phyloP scores from a whole-genome alignment of 1,139 yeast species.

The Protomyces pachydermus region DNA sequence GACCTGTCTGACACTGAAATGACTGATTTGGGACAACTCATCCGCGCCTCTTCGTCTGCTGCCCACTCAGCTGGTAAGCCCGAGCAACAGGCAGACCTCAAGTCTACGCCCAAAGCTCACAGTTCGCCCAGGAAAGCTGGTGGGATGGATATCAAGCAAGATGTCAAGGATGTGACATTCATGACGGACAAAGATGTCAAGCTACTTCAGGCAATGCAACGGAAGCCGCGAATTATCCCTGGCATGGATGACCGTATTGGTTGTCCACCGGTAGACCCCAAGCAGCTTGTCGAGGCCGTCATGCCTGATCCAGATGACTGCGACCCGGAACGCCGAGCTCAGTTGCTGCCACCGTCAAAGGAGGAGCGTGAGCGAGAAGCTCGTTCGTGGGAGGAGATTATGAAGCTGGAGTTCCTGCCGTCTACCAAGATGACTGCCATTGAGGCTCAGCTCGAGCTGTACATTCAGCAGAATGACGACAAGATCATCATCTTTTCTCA shows the following conservation, averaged over 20 bases:
- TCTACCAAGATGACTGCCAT: slow-evolving; percentile 94
- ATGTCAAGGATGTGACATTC: neutral
- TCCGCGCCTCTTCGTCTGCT: neutral
- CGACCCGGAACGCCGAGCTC: neutral
- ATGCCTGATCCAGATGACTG: neutral
- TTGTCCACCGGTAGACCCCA: neutral
- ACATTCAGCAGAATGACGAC: slow-evolving; percentile 79
- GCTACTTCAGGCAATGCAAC: neutral
- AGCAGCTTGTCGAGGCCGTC: neutral
- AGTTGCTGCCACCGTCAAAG: neutral
- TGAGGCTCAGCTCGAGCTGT: slow-evolving; percentile 81
- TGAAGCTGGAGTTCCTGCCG: slow-evolving; percentile 81
- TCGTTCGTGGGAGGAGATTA: slow-evolving; percentile 43
- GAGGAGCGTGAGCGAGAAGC: slow-evolving; percentile 12
- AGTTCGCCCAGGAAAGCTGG: neutral
- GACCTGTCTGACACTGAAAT: neutral
- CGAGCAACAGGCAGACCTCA: neutral
- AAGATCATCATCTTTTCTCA: slow-evolving; percentile 95
- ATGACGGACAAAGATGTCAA: neutral
- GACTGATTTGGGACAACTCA: neutral
- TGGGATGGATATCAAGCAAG: neutral
- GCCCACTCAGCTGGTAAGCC: neutral
- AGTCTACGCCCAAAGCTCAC: neutral
- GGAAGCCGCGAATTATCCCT: neutral
- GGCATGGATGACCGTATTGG: neutral